Base-by-base conservation (phyloP, 2,329 filamentous ascomycete genomes). In the Trichoderma guizhouense region DNA sequence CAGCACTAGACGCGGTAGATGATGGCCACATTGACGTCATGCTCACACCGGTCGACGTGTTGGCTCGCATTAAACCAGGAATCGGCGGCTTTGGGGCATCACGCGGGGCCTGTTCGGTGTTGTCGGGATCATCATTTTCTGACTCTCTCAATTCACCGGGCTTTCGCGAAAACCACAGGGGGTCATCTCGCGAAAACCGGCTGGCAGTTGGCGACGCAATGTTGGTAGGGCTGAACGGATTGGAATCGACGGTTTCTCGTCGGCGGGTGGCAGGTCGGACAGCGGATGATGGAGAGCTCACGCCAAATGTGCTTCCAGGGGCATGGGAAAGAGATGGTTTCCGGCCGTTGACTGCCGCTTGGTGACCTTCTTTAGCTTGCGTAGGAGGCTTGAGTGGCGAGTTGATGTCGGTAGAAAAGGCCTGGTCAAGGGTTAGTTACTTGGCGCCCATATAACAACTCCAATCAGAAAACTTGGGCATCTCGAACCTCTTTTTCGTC, bases 381-480 rank as follows among this genome's bases (percentile, higher is more conserved):
- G 90, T 89, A 24, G 93, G 93, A 9, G 93, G 92, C 82, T 98
- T 98, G 76, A 98, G 85, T 39, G 94, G 92, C 43, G 96, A 98
- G 81, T 98, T 99, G 79, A 99, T 94, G 74, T 97, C 96, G 65
- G 88, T 89, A 65, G 90, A 83, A 82, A 98, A 98, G 74, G 92
- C 85, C 92, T 97, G 80, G n/a, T 57, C 55, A 70, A 26, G 36
- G 43, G 75, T 80, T 72, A 80, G 77, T 73, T 65, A 61, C 28
- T 62, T 26, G 9, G 34, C 24, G 30, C 51, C 5, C 14, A 18
- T 21, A 30, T 53, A 30, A 4, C 28, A 26, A 7, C 15, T 30
- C 26, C 15, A 47, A 32, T 62, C 21, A 43, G 47, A 18, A 66
- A 43, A 60, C 12, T 14, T 68, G 71, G 72, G 39, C 39, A 53